phyloP scores from a whole-genome alignment of 2,329 filamentous ascomycete genomes.

The Colletotrichum sp. region DNA sequence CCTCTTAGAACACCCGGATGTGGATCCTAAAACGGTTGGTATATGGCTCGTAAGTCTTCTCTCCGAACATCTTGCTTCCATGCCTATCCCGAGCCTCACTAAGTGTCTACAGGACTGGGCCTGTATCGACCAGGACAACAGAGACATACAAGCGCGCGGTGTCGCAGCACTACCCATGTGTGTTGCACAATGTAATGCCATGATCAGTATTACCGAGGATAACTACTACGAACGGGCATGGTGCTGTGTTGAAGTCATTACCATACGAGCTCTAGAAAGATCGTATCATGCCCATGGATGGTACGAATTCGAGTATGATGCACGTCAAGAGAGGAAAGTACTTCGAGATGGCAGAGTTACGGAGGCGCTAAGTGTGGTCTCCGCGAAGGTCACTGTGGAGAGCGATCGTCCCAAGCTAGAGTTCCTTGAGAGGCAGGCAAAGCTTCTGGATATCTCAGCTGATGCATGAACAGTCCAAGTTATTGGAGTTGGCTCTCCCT shows the following conservation, averaged over 20 bases:
- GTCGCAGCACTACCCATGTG: constrained; percentile 39
- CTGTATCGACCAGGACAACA: constrained; percentile 40
- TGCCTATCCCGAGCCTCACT: neutral
- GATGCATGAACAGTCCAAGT: neutral
- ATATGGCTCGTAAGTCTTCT: constrained; percentile 28
- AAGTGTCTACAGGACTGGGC: constrained; percentile 29
- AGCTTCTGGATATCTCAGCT: constrained; percentile 7
- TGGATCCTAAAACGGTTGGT: constrained; percentile 27
- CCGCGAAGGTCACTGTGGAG: constrained; percentile 24
- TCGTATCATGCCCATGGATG: constrained; percentile 36
- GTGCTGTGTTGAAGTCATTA: constrained; percentile 40
- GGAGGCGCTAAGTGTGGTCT: constrained; percentile 5
- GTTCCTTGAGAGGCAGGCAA: constrained; percentile 29
- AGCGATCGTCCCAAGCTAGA: constrained; percentile 26
- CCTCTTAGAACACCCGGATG: constrained; percentile 24
- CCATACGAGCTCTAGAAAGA: constrained; percentile 33
- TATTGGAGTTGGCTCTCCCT: neutral
- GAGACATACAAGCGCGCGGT: constrained; percentile 26
- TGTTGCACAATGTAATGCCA: constrained; percentile 41
- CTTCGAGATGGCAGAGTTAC: constrained; percentile 3
- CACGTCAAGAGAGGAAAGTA: neutral
- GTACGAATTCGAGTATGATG: constrained; percentile 32
- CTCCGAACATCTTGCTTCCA: neutral
- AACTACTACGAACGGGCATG: constrained; percentile 39
- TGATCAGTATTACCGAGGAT: constrained; percentile 41